Conservation (phyloP, 345 rosid genomes). For the Syzygium jambos region DNA sequence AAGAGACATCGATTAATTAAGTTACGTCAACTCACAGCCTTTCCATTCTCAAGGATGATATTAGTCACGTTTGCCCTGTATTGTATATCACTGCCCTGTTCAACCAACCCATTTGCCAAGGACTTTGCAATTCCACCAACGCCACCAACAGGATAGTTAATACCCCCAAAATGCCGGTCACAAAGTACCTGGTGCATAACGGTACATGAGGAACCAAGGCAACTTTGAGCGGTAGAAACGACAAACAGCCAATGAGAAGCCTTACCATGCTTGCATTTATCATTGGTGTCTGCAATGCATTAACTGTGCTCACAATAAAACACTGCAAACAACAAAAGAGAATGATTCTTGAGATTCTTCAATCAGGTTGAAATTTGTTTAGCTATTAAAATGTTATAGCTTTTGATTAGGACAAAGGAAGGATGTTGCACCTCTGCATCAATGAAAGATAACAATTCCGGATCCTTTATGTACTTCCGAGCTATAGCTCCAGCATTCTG, state of each 20-base stretch:
- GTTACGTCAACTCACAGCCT: conserved; percentile 55
- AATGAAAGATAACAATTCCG: conserved; percentile 70
- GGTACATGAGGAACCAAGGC: background rate
- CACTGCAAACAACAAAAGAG: conserved; percentile 46
- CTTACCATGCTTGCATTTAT: conserved; percentile 93
- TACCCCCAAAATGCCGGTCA: conserved; percentile 96
- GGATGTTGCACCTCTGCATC: conserved; percentile 74
- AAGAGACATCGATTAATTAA: background rate
- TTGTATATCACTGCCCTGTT: conserved; percentile 72
- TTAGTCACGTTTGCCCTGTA: conserved; percentile 77
- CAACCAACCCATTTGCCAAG: conserved; percentile 69
- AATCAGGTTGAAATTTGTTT: background rate
- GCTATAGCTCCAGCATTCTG: conserved; percentile 93
- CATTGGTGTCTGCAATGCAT: conserved; percentile 89
- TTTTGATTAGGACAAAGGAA: background rate
- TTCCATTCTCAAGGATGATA: conserved; percentile 66
- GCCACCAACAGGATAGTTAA: conserved; percentile 93
- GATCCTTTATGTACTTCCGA: conserved; percentile 83
- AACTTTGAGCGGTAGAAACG: background rate
- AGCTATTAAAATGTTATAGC: background rate
- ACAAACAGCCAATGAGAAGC: background rate
- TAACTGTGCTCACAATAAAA: conserved; percentile 91
- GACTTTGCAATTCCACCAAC: conserved; percentile 89
- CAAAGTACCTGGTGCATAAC: conserved; percentile 63
- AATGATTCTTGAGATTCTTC: background rate